phyloP scores from a whole-genome alignment of 495 filamentous ascomycete species.

The Endocarpon pusillum region DNA sequence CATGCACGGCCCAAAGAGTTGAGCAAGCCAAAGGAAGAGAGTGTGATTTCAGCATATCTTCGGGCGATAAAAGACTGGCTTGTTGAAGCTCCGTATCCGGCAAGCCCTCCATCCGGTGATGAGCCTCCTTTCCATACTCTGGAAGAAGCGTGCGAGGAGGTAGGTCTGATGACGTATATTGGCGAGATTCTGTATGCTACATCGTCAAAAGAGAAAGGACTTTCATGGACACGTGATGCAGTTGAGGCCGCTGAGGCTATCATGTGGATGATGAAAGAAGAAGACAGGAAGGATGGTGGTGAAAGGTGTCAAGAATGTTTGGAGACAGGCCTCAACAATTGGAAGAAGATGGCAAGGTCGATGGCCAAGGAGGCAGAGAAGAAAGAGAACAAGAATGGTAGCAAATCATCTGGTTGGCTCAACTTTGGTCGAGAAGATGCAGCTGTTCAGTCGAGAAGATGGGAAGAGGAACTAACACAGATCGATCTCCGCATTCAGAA shows the following conservation, averaged over 20 bases:
- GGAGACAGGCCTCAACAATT: slow-evolving; percentile 51
- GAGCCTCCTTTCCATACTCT: slow-evolving; percentile 40
- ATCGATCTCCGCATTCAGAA: no score
- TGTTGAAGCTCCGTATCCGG: slow-evolving; percentile 41
- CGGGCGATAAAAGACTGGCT: slow-evolving; percentile 25
- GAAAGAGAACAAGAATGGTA: slow-evolving; percentile 20
- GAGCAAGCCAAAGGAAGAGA: no score
- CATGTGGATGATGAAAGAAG: slow-evolving; percentile 18
- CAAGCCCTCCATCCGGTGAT: slow-evolving; percentile 46
- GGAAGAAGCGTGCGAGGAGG: slow-evolving; percentile 60
- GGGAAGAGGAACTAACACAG: no score
- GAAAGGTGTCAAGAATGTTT: slow-evolving; percentile 56
- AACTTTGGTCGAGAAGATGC: no score
- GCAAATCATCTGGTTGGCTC: no score
- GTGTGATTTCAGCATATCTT: no score
- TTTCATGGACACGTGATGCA: slow-evolving; percentile 73
- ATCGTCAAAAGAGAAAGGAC: slow-evolving; percentile 41
- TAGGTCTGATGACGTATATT: slow-evolving; percentile 71
- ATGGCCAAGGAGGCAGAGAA: slow-evolving; percentile 34
- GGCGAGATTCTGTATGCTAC: slow-evolving; percentile 81
- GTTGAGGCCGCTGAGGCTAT: slow-evolving; percentile 48
- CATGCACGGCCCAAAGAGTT: neutral
- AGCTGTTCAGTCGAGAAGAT: no score
- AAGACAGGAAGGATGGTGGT: slow-evolving; percentile 26
- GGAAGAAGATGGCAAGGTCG: slow-evolving; percentile 48